phyloP scores from a whole-genome alignment of 208 protist genomes.

The Blechomonas ayalai region DNA sequence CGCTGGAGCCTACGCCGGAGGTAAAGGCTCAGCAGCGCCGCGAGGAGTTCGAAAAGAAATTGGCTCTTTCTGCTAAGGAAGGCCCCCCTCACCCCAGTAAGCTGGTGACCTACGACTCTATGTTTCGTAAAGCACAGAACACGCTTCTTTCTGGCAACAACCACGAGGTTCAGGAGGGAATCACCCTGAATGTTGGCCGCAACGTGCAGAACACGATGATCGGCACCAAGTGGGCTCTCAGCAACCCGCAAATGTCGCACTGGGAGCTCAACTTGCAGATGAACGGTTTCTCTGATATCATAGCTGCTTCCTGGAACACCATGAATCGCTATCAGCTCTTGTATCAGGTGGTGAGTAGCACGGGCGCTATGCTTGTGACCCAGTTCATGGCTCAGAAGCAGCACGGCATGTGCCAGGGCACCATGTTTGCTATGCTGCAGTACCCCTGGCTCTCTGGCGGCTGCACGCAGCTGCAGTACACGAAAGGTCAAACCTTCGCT shows the following conservation, averaged over 20 bases:
- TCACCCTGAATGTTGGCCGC: conserved; percentile 63
- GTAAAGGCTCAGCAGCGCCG: conserved; percentile 20
- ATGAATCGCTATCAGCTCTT: conserved; percentile 81
- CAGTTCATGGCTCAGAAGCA: conserved; percentile 87
- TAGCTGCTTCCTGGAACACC: conserved; percentile 77
- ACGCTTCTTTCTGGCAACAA: conserved; percentile 64
- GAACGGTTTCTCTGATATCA: conserved; percentile 83
- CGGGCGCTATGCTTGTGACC: conserved; percentile 66
- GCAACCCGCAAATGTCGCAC: conserved; percentile 73
- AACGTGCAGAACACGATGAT: conserved; percentile 82
- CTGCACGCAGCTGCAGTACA: conserved; percentile 80
- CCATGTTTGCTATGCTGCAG: conserved; percentile 80
- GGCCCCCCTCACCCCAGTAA: conserved; percentile 30
- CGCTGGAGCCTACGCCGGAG: conserved; percentile 52
- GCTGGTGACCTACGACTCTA: conserved; percentile 60
- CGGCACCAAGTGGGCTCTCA: conserved; percentile 69
- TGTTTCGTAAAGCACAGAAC: conserved; percentile 58
- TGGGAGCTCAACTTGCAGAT: conserved; percentile 87
- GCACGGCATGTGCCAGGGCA: conserved; percentile 69
- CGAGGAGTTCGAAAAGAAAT: conserved; percentile 65
- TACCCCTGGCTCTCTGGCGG: conserved; percentile 80
- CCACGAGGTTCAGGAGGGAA: conserved; percentile 61
- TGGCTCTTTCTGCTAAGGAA: conserved; percentile 53
- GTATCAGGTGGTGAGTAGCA: conserved; percentile 75
- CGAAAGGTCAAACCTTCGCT: conserved; percentile 72